Base-by-base conservation (phyloP, 768 basidiomycete genomes). In the Rhodosporidiobolus sp. region DNA sequence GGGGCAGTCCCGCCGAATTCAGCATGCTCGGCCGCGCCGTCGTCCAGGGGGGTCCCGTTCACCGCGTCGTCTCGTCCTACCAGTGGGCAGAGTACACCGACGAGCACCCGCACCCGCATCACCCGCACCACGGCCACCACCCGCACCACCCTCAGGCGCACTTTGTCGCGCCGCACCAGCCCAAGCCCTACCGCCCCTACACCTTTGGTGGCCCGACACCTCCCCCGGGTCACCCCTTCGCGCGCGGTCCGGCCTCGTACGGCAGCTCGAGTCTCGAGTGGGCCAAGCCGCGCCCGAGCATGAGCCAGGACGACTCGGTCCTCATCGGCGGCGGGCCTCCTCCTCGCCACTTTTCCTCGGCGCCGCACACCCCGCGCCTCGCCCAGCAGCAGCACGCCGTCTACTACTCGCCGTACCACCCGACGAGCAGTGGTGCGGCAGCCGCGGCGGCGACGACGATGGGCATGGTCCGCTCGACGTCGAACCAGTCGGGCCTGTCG, bases 401-500 rank as follows among this genome's bases (percentile, higher is more conserved):
- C 16, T 46, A 46, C 52, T 63, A 69, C 67, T 3, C 66, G 43
- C 60, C 67, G 24, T 57, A 56, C 48, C 46, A 48, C 54, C 26
- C 60, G 26, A 3, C 6, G 24, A 53, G 16, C 45, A 19, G 5
- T n/a, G n/a, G n/a, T n/a, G n/a, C n/a, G n/a, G n/a, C n/a, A n/a
- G n/a, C n/a, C n/a, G n/a, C n/a, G n/a, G n/a, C n/a, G n/a, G n/a
- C n/a, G n/a, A n/a, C n/a, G 14, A 2, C 22, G 7, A 3, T 32
- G 46, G 32, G 30, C 43, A 70, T 70, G 69, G 32, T 32, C 28
- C 57, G 69, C 48, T 17, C 68, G 30, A 48, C 30, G 43, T 57
- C 55, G 46, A 65, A 65, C 62, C 48, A 63, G 62, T 69, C 68
- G 10, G 67, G 53, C 67, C 3, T 48, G 19, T 63, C 67, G 68